Base-by-base conservation (phyloP, 345 rosid species). In the Euphorbia lathyris region DNA sequence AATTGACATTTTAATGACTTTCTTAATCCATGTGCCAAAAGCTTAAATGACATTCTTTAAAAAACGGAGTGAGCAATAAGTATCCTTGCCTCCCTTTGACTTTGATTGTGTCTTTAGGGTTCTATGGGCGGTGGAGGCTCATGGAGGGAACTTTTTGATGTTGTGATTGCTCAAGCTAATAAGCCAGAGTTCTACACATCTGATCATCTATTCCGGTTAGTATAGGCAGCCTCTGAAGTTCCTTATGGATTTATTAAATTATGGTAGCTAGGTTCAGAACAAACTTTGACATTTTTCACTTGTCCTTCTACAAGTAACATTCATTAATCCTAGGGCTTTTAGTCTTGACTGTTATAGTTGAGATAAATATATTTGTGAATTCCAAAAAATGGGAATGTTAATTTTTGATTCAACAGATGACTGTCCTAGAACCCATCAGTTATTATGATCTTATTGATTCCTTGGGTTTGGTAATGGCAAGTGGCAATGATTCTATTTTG, bases 81-180 rank as follows among this genome's bases (percentile, higher is more conserved):
- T 32, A 51, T 56, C 42, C 19, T 60, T 52, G 68, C 27, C 66
- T 77, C 50, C 57, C 19, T 71, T 66, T 72, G 67, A 59, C n/a
- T 71, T 65, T 72, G 67, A 61, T 40, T 36, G 81, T 19, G 71
- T 79, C 66, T 27, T 75, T 75, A 94, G 97, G 99, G 88, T 72
- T 85, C 89, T 58, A 48, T 80, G 72, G 90, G 88, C 59, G 72
- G 67, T 70, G 67, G 61, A 77, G 96, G 84, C 61, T 94, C 90
- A 0, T 94, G 99, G 99, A 82, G 89, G 72, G 95, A 91, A 40
- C 97, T 94, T 77, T 94, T 94, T 36, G 97, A 91, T 81, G 99
- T 94, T 63, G 96, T 91, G 60, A 94, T 94, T 81, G 99, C 96
- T 36, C 86, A 94, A 85, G 97, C 99, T 30, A 90, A 90, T 78